Evolutionary conservation across 768 basidiomycete species (phyloP), one percentile per base, ranked within the genome.

Genomic region (Xanthoconium stramineum): DNA sequence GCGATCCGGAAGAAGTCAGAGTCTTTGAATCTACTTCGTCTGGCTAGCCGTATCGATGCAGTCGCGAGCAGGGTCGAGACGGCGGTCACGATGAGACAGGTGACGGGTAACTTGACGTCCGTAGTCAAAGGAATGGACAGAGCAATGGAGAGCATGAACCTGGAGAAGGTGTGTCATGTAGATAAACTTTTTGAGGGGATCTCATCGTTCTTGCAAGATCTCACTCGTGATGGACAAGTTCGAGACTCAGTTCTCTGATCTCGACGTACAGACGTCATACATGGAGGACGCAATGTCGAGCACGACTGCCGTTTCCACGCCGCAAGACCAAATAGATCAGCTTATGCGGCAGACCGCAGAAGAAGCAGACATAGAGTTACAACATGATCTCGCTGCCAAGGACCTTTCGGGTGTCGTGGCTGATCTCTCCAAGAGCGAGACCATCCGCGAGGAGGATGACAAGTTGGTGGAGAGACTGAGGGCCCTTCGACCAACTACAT

Each of bases 181-280:
- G 51, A 30, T 40, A 3, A 17, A 20, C 15, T 9, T 17, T 0
- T 47, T 30, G 39, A 42, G 19, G 24, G 52, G 20, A 15, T 20
- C 14, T 37, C 36, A 37, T 50, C 33, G 9, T 13, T 49, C 36
- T 47, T 33, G 17, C 40, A 69, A 98, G 96, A 98, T 99, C 67
- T 96, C 97, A 13, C 73, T 92, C 52, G 93, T 99, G 35, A 98
- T 99, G 97, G 97, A 98, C 77, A 98, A 94, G 75, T 99, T 99
- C 74, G 97, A 99, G 72, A 61, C 86, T 6, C 96, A 98, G 63
- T 98, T 98, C 75, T 80, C 92, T 37, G 97, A 98, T 71, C 83
- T 99, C 19, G 97, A 98, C 69, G 97, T 99, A 8, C 96, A 98
- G 72, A 96, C 97, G 17, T 89, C 87, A 6, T 95, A 96, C 74